These are phyloP conservation scores for Starmerella floris DNA, from an alignment of 805 yeast genomes.

Conservation along the genomic window DNA sequence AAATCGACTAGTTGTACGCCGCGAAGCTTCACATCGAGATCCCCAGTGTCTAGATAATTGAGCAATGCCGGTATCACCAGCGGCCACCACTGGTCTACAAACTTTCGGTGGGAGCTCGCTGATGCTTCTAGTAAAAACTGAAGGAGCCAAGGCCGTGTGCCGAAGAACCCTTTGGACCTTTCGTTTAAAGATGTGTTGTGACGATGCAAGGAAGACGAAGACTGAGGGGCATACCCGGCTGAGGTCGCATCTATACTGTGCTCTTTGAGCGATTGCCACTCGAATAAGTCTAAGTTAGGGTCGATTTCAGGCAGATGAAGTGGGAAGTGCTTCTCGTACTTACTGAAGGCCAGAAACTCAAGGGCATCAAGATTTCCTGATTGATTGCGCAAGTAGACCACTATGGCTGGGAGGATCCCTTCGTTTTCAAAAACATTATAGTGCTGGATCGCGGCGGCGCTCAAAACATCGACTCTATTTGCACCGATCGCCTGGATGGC, in stretches of 20 bases:
- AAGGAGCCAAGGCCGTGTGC: slow-evolving; percentile 16
- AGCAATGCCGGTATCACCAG: slow-evolving; percentile 25
- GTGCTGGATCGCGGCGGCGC: neutral
- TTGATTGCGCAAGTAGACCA: too few relatives aligned
- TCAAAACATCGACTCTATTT: neutral
- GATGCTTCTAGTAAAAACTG: slow-evolving; percentile 3
- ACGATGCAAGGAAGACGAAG: neutral
- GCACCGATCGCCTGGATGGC: neutral
- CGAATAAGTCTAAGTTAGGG: neutral
- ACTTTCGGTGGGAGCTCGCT: neutral
- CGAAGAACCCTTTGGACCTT: neutral
- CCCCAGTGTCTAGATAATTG: slow-evolving; percentile 24
- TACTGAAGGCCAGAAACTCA: slow-evolving; percentile 2
- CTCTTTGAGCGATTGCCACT: neutral
- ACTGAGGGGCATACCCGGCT: slow-evolving; percentile 6
- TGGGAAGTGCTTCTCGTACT: neutral
- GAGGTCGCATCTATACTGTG: slow-evolving; percentile 1
- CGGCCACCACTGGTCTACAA: slow-evolving; percentile 22
- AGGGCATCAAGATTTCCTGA: neutral
- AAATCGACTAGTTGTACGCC: slow-evolving; percentile 18
- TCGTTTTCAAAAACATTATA: neutral
- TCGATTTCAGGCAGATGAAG: neutral
- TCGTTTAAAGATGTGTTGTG: neutral
- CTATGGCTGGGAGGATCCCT: neutral
- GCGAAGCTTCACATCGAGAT: slow-evolving; percentile 18